Evolutionary conservation across 2,329 filamentous ascomycete species (phyloP), one percentile per base, ranked within the genome.

Genomic region (Hirsutella rhossiliensis): DNA sequence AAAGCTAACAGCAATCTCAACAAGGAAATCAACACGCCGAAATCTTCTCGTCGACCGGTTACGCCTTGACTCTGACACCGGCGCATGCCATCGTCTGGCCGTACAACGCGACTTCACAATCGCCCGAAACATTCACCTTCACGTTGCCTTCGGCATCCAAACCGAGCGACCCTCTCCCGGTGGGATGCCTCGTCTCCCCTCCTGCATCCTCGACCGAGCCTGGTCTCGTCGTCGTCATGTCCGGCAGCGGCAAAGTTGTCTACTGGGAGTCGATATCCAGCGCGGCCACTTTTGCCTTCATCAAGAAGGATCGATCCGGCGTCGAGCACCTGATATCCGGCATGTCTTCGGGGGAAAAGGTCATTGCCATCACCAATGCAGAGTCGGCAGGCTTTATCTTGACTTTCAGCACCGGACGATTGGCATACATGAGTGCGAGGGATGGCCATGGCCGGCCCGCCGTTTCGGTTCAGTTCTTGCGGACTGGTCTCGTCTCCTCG

Each of bases 181-280:
- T 96, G 34, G 92, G 87, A 43, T 78, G 85, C 17, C 75, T 98
- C 43, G 82, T 96, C 7, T 82, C 85, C 0, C 82, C 84, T 41
- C 84, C 86, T 5, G 81, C 84, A 11, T 81, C 82, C 5, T 79
- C 78, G n/a, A 78, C 79, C 41, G 85, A 94, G 53, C 84, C 89
- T 30, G 92, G 92, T 3, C 73, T 98, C 32, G 78, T 98, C 27
- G 76, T 96, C 32, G 74, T 97, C 32, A 86, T 90, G 67, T 85
- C 90, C 12, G 78, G 77, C 17, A 88, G 75, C 41, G 92, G 92
- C 43, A 89, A 82, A 61, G 79, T 97, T 43, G 82, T 87, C 38
- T 97, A 92, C 62, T 97, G 92, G 88, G 92, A 97, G 60, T 94
- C 87, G 34, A 85, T 97, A 50, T 88, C 90, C 45, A 88, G 81